phyloP scores from a whole-genome alignment of 768 basidiomycete genomes.

The Collybia nuda region DNA sequence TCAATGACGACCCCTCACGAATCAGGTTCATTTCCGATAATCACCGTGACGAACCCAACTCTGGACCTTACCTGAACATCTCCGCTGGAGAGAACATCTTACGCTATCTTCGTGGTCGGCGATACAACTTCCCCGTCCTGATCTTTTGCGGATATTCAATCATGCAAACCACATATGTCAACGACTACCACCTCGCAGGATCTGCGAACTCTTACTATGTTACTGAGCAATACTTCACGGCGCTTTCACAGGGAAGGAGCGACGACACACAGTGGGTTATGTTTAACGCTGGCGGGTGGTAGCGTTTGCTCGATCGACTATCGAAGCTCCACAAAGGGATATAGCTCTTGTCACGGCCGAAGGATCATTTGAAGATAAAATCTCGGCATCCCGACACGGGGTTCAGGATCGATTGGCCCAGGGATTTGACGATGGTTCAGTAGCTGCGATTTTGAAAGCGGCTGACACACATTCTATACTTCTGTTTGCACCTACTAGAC shows the following conservation, averaged over 20 bases:
- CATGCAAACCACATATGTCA: constrained; percentile 17
- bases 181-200: constrained; percentile 15
- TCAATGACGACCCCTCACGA: constrained; percentile 15
- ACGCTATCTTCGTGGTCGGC: constrained; percentile 20
- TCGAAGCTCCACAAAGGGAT: too few relatives aligned
- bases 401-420: too few relatives aligned
- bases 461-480: too few relatives aligned
- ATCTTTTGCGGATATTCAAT: constrained; percentile 19
- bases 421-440: too few relatives aligned
- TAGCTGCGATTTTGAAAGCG: too few relatives aligned
- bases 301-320: too few relatives aligned
- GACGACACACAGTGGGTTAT: neutral
- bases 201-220: constrained; percentile 10
- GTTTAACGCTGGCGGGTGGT: neutral
- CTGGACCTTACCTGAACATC: constrained; percentile 13
- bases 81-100: constrained; percentile 24
- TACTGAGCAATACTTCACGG: constrained; percentile 6
- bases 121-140: constrained; percentile 19
- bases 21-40: constrained; percentile 32
- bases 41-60: constrained; percentile 16
- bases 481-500: too few relatives aligned
- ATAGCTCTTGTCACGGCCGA: too few relatives aligned
- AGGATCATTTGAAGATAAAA: too few relatives aligned
- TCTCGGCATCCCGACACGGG: too few relatives aligned
- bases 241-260: neutral